Evolutionary conservation across 108 stramenopile species (phyloP), one percentile per base, ranked within the genome.

Genomic region (Fragilaria crotonensis): DNA sequence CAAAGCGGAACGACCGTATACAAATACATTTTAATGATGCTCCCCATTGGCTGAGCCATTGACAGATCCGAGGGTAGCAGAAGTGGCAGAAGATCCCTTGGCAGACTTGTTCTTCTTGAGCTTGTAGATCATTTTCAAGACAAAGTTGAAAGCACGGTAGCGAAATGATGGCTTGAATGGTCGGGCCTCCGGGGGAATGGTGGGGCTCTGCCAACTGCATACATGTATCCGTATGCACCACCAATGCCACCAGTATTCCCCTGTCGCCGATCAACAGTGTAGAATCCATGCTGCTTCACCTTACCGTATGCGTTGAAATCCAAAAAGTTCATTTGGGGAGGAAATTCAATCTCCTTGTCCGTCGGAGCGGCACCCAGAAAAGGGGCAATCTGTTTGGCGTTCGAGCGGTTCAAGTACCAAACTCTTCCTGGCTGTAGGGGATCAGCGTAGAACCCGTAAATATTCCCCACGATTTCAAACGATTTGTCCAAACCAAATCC

Each of bases 241-340:
- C 88, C 84, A 32, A 89, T 57, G 17, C 88, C 88, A 33, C 84
- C 84, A 33, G 88, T 89, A 71, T 89, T 85, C 19, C 88, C 88
- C 45, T 75, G 72, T 17, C 80, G 62, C 23, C 83, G 75, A 79
- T 85, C 88, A 22, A 75, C 72, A 3, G 77, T 77, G 59, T 89
- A 85, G 57, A 83, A 77, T 14, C 80, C 80, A 52, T 78, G 76
- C 54, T 89, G 79, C 60, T 70, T 75, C 25, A 85, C 71, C 41
- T 74, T 63, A 27, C 81, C 84, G 17, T 79, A 70, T 25, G 69
- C 76, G 45, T 72, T 53, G 27, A 75, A 75, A 29, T 68, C 63
- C 33, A 75, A 33, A 28, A 57, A 57, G 18, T 46, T 29, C 5
- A 60, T 21, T 64, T 83, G 83, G 0, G 83, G 83, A 19, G 83